Percentiles rank a stretch among this genome's conserved stretches.
Conservation (phyloP, 1,284 basidiomycete species). For the Laetiporus sulphureus region DNA sequence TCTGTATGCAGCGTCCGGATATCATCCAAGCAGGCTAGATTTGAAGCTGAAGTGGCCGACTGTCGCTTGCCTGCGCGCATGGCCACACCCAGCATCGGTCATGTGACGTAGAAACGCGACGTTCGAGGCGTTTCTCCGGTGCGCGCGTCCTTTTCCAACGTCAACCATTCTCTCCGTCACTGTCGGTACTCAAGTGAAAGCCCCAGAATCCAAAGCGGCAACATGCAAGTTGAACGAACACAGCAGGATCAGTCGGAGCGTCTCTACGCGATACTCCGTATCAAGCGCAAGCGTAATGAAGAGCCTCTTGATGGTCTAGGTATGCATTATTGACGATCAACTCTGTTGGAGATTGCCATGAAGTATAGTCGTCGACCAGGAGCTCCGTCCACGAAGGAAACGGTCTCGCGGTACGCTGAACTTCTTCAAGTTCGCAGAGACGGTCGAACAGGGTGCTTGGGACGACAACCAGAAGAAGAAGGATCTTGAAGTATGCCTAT, state of each 20-base stretch:
- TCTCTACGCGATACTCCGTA: conserved; percentile 63
- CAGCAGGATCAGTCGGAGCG: conserved; percentile 18
- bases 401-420: conserved; percentile 52
- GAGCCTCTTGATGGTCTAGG: conserved; percentile 74
- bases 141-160: no score
- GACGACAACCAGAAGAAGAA: conserved; percentile 47
- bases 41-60: no score
- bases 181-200: no score
- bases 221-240: background rate
- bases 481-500: conserved; percentile 43
- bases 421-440: conserved; percentile 73
- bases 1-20: no score
- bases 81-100: no score
- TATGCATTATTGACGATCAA: conserved; percentile 22
- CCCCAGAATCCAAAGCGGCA: no score
- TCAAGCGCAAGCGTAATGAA: conserved; percentile 74
- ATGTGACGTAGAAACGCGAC: no score
- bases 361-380: conserved; percentile 49
- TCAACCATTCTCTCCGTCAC: no score
- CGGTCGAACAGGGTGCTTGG: conserved; percentile 65
- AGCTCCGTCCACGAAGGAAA: conserved; percentile 44
- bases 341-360: background rate
- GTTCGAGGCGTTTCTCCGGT: no score
- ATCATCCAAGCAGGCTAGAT: no score
- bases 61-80: no score